Evolutionary conservation across 1,284 basidiomycete species (phyloP).

Genomic region (Trametes hirsuta): DNA sequence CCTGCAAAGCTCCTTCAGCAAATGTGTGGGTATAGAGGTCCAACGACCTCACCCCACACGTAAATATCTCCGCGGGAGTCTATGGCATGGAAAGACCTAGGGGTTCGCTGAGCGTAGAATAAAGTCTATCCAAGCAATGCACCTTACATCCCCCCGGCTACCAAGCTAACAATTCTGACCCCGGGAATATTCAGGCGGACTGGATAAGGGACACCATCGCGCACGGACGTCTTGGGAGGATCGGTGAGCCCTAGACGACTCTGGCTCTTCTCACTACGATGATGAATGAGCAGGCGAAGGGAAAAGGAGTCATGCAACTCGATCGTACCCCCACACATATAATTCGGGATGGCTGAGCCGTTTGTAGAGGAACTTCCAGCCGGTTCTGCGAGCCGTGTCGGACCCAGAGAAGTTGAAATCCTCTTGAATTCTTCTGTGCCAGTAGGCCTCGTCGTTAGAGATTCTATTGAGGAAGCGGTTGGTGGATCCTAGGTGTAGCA

Average conservation of each 20-base stretch:
- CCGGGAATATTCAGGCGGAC: conserved; percentile 58
- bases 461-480: conserved; percentile 60
- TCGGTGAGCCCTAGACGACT: conserved; percentile 59
- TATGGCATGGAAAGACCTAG: conserved; percentile 80
- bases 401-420: conserved; percentile 81
- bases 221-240: conserved; percentile 40
- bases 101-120: not conserved
- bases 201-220: conserved; percentile 62
- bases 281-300: not conserved
- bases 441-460: conserved; percentile 77
- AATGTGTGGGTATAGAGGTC: not conserved
- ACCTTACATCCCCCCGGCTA: conserved; percentile 77
- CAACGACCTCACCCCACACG: conserved; percentile 73
- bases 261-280: conserved; percentile 54
- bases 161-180: conserved; percentile 70
- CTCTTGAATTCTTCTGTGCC: conserved; percentile 69
- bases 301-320: too few relatives aligned
- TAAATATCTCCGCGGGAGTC: conserved; percentile 75
- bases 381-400: conserved; percentile 69
- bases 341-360: conserved; percentile 62
- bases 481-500: conserved; percentile 60
- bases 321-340: conserved; percentile 81
- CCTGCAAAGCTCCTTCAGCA: conserved; percentile 42
- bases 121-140: not conserved
- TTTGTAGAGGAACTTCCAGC: conserved; percentile 81